These are phyloP conservation scores for Lactarius hatsudake DNA, from an alignment of 768 basidiomycete genomes.

Conservation along the genomic window DNA sequence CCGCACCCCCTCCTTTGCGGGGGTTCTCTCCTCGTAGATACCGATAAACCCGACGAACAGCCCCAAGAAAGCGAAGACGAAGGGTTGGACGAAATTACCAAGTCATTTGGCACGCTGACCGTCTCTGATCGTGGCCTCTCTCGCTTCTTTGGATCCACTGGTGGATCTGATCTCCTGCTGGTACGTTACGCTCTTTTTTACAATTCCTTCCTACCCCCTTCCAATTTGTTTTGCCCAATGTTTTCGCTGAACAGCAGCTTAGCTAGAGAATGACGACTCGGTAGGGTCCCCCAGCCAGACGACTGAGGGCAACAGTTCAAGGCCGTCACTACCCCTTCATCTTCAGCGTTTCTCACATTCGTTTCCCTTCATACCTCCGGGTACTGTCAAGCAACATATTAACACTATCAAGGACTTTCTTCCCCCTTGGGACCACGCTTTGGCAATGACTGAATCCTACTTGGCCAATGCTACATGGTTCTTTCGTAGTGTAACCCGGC, in stretches of 20 bases:
- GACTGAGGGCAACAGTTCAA: constrained; percentile 23
- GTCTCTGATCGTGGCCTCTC: constrained; percentile 65
- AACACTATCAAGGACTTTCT: constrained; percentile 34
- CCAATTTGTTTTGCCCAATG: neutral
- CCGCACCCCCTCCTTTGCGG: constrained; percentile 58
- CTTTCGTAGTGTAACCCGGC: constrained; percentile 60
- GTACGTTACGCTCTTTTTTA: constrained; percentile 1
- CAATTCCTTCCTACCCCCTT: neutral
- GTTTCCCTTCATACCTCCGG: constrained; percentile 33
- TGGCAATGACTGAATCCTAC: constrained; percentile 66
- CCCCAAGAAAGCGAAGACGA: constrained; percentile 38
- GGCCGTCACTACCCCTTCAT: constrained; percentile 28
- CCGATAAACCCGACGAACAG: constrained; percentile 45
- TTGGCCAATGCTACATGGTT: constrained; percentile 59
- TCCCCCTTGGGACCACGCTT: constrained; percentile 50
- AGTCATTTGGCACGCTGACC: constrained; percentile 68
- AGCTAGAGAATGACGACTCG: constrained; percentile 22
- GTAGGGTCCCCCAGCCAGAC: constrained; percentile 21
- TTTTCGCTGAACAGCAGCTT: neutral
- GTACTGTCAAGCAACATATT: constrained; percentile 28
- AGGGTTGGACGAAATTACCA: constrained; percentile 35
- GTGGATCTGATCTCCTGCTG: constrained; percentile 53
- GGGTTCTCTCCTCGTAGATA: constrained; percentile 54
- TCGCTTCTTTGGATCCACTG: constrained; percentile 74
- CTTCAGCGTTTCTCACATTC: constrained; percentile 30